Evolutionary conservation across 306 rosid genomes (phyloP).

Genomic region (Arachis hypogaea): DNA sequence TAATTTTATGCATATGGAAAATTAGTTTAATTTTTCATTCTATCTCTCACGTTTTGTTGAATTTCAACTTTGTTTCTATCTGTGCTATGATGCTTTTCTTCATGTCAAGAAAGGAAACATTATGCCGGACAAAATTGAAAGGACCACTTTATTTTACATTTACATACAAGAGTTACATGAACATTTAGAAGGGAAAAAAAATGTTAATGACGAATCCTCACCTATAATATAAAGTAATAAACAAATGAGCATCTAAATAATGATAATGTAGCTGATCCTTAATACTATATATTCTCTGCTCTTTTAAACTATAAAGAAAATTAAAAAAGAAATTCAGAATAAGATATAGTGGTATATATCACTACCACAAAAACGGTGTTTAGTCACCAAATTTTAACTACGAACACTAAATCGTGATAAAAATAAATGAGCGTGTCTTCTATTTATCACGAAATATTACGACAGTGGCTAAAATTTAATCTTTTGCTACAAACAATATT

Average conservation of each 20-base stretch:
- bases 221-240: neutral
- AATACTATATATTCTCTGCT: neutral
- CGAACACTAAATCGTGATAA: no score
- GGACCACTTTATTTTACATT: neutral
- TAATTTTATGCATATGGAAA: neutral
- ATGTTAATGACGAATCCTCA: neutral
- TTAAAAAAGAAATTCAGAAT: no score
- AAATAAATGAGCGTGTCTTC: no score
- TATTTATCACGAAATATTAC: no score
- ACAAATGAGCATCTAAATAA: neutral
- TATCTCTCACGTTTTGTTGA: neutral
- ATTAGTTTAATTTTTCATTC: neutral
- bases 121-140: neutral
- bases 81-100: neutral
- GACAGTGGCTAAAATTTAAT: no score
- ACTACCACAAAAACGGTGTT: no score
- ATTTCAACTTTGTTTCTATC: neutral
- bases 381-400: no score
- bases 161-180: no score
- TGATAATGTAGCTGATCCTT: neutral
- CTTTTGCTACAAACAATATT: no score
- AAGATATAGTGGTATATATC: no score
- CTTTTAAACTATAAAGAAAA: neutral
- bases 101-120: neutral
- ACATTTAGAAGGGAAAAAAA: no score